Evolutionary conservation across 106 monocot genomes (phyloP).

Genomic region (Xerophyta viscosa): DNA sequence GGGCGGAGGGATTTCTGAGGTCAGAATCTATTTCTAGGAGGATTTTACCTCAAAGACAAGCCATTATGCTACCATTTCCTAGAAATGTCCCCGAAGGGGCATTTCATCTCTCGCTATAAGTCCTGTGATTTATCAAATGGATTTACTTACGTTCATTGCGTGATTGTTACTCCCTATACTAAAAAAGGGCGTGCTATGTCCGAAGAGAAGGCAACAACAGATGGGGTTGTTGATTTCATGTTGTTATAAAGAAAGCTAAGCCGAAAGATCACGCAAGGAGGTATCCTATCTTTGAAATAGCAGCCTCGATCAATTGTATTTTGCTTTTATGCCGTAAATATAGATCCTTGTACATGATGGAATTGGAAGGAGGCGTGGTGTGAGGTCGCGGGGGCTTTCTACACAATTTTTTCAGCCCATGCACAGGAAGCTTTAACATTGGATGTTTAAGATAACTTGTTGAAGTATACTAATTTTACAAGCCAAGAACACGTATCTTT

Average conservation of each 20-base stretch:
- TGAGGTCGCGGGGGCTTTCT: background rate
- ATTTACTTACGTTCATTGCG: background rate
- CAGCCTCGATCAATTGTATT: background rate
- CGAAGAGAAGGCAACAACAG: background rate
- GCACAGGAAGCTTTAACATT: no score
- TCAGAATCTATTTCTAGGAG: constrained; percentile 8
- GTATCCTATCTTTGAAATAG: background rate
- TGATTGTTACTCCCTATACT: background rate
- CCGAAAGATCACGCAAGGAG: no score
- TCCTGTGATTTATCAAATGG: background rate
- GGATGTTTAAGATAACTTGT: no score
- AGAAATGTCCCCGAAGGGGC: constrained; percentile 23
- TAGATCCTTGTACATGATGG: constrained; percentile 1
- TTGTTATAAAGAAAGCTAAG: no score
- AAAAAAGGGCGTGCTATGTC: background rate
- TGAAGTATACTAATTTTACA: no score
- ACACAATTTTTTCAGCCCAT: no score
- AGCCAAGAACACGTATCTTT: no score
- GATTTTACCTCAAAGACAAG: constrained; percentile 28
- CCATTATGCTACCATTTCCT: constrained; percentile 13
- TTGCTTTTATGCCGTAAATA: background rate
- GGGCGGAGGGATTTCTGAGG: constrained; percentile 22
- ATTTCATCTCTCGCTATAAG: constrained; percentile 24
- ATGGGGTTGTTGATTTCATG: no score
- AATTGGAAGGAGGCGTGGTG: background rate